phyloP scores from a whole-genome alignment of 345 rosid genomes.

The Psidium guajava region DNA sequence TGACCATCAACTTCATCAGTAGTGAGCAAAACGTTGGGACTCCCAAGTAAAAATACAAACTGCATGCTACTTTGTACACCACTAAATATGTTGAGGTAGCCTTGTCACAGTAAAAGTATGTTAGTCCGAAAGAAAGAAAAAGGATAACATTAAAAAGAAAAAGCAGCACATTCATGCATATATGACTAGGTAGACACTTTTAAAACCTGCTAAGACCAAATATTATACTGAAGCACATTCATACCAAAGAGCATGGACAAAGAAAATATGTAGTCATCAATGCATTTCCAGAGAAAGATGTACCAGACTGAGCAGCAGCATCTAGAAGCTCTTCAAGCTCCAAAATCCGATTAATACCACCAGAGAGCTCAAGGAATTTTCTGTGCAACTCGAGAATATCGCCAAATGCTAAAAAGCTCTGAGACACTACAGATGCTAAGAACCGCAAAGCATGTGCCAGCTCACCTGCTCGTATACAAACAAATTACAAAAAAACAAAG shows the following conservation, averaged over 20 bases:
- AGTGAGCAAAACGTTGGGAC: background rate
- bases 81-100: background rate
- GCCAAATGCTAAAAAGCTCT: slow-evolving; percentile 97
- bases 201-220: background rate
- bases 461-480: slow-evolving; percentile 50
- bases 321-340: slow-evolving; percentile 96
- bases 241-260: background rate
- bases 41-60: background rate
- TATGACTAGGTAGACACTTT: background rate
- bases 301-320: slow-evolving; percentile 83
- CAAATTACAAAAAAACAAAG: background rate
- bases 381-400: slow-evolving; percentile 90
- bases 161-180: background rate
- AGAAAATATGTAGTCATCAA: background rate
- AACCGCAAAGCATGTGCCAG: slow-evolving; percentile 91
- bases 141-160: background rate
- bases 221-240: background rate
- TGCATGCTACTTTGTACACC: background rate
- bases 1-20: background rate
- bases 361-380: slow-evolving; percentile 90
- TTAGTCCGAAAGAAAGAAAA: background rate
- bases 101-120: background rate
- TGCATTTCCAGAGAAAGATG: background rate
- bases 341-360: slow-evolving; percentile 75
- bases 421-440: slow-evolving; percentile 96